Evolutionary conservation across 164 flowering plant species (phyloP).

Genomic region (Hamamelis virginiana): DNA sequence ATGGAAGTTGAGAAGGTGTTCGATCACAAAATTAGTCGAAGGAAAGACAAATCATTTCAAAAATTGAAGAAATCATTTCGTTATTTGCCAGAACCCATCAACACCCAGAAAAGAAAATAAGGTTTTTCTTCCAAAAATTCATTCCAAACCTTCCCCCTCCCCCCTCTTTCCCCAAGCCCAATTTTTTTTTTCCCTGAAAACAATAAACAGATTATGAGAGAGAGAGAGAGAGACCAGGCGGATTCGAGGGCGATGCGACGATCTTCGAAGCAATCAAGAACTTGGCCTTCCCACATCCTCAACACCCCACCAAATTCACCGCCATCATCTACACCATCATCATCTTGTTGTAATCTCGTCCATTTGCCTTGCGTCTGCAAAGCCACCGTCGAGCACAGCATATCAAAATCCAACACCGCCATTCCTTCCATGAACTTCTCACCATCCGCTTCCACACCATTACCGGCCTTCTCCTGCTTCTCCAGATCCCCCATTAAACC

Average conservation of each 20-base stretch:
- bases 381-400: slow-evolving; percentile 91
- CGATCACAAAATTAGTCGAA: too few species aligned
- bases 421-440: slow-evolving; percentile 49
- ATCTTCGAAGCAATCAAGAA: slow-evolving; percentile 81
- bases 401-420: slow-evolving; percentile 79
- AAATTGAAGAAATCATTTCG: too few species aligned
- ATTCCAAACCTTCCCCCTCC: too few species aligned
- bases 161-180: too few species aligned
- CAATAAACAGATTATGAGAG: not conserved
- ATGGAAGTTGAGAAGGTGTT: too few species aligned
- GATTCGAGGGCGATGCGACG: slow-evolving; percentile 71
- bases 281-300: slow-evolving; percentile 97
- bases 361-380: slow-evolving; percentile 74
- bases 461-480: slow-evolving; percentile 23
- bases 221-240: slow-evolving; percentile 36
- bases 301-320: slow-evolving; percentile 65
- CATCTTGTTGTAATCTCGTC: slow-evolving; percentile 32
- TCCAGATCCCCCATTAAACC: slow-evolving; percentile 50
- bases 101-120: too few species aligned
- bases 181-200: too few species aligned
- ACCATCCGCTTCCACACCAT: slow-evolving; percentile 21
- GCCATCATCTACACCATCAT: slow-evolving; percentile 21
- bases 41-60: too few species aligned
- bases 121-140: too few species aligned
- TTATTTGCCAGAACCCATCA: too few species aligned